Base-by-base conservation (phyloP, 2,329 filamentous ascomycete species). In the Fusarium sp. region DNA sequence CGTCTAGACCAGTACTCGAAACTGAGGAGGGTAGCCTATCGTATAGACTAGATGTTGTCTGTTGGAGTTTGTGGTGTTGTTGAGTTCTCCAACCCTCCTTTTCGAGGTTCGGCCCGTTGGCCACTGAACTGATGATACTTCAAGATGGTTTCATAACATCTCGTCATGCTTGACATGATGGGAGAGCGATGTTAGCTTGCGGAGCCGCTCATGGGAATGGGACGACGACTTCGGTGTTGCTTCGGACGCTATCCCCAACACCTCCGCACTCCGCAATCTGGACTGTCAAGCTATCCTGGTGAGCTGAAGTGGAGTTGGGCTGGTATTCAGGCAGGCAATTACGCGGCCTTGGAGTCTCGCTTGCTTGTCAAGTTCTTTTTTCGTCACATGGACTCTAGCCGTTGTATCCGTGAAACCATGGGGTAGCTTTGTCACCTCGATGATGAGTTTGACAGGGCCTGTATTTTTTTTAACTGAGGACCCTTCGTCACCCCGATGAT, bases 1-100 rank as follows among this genome's bases (percentile, higher is more conserved):
- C 38, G 49, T 66, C 64, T 49, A 49, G 58, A 53, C 49, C 59
- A 33, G 64, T 24, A 66, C 58, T 46, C 35, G 44, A 24, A 31
- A 27, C 38, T 14, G 22, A 46, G 40, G 20, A 20, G 27, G 42
- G 16, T n/a, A 17, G 14, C n/a, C 24, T 29, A 33, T 29, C 27
- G 56, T 22, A 35, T n/a, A 44, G 20, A 40, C 31, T 44, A n/a
- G 38, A 46, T 10, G 12, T 46, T 62, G 36, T 36, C 22, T 14
- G n/a, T 40, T 59, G 56, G 55, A 40, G n/a, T n/a, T n/a, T n/a
- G 14, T 27, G 17, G 35, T 58, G 36, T 61, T 61, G 58, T 62
- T 51, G 58, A 62, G 58, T 29, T 66, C n/a, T 31, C 14, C 22
- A 22, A 60, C 35, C 46, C 46, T 51, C 46, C 27, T 31, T 51